Conservation (phyloP, 345 rosid genomes). For the Eucalyptus polyanthemos region DNA sequence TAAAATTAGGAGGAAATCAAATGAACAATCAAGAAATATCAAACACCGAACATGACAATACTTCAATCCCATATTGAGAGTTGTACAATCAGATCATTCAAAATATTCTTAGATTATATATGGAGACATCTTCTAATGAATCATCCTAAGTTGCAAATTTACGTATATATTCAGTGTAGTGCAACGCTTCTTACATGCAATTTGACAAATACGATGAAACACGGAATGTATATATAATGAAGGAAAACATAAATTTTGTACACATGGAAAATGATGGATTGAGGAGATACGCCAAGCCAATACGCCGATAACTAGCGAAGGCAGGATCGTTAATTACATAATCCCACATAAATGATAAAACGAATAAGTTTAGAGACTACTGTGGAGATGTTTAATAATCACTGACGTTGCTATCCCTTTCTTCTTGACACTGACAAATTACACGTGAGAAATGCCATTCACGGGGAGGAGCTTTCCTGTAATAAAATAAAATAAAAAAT, state of each 20-base stretch:
- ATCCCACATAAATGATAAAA: not conserved
- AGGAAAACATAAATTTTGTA: too few species aligned
- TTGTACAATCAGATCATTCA: not conserved
- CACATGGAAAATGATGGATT: not conserved
- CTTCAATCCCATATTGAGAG: not conserved
- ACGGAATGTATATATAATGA: not conserved
- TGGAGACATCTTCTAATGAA: not conserved
- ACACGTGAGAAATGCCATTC: not conserved
- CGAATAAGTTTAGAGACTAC: not conserved
- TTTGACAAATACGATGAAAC: not conserved
- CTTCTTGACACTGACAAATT: not conserved
- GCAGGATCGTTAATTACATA: not conserved
- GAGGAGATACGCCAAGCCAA: not conserved
- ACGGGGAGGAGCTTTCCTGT: not conserved
- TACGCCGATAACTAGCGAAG: not conserved
- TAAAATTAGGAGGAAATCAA: not conserved
- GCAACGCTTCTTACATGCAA: not conserved
- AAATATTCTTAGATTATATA: not conserved
- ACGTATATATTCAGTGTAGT: not conserved
- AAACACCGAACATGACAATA: not conserved
- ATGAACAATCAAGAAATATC: not conserved
- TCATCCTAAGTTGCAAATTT: not conserved
- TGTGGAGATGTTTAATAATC: not conserved
- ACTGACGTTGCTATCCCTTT: not conserved
- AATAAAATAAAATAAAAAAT: not conserved